phyloP scores from a whole-genome alignment of 441 rosid species.

The Bruguiera hainesii region DNA sequence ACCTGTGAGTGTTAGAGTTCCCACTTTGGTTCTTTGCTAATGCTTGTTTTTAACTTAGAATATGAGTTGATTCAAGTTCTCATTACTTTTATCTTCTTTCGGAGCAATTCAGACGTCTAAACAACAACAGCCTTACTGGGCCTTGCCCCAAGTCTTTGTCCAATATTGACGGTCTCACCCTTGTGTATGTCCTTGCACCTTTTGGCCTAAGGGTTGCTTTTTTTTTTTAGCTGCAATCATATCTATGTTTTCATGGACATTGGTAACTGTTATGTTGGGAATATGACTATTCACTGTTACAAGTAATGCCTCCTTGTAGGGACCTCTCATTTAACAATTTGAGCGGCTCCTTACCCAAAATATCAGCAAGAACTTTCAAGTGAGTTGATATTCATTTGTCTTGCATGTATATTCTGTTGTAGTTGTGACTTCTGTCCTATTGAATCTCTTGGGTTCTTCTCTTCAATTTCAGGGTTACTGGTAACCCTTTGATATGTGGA shows the following conservation, averaged over 20 bases:
- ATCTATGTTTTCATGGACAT: background rate
- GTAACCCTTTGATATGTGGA: conserved; percentile 78
- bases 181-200: conserved; percentile 55
- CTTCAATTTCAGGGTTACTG: conserved; percentile 50
- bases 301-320: conserved; percentile 37
- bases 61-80: conserved; percentile 14
- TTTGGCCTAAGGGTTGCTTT: background rate
- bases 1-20: conserved; percentile 53
- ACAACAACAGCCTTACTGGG: conserved; percentile 86
- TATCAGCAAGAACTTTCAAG: conserved; percentile 87
- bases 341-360: conserved; percentile 79
- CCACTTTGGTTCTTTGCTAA: background rate
- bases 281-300: conserved; percentile 8
- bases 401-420: background rate
- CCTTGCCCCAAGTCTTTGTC: conserved; percentile 71
- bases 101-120: conserved; percentile 60
- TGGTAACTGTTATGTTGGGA: background rate
- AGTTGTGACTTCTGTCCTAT: conserved; percentile 1
- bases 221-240: conserved; percentile 5
- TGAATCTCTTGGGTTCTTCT: conserved; percentile 12
- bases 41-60: background rate
- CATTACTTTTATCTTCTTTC: conserved; percentile 15
- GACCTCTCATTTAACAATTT: conserved; percentile 87
- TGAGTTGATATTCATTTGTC: conserved; percentile 32
- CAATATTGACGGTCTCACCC: conserved; percentile 66